A percentile compares a stretch with the other conserved stretches of the same genome.
phyloP scores from a whole-genome alignment of 2,329 filamentous ascomycete genomes.

The Helminthosporium solani region DNA sequence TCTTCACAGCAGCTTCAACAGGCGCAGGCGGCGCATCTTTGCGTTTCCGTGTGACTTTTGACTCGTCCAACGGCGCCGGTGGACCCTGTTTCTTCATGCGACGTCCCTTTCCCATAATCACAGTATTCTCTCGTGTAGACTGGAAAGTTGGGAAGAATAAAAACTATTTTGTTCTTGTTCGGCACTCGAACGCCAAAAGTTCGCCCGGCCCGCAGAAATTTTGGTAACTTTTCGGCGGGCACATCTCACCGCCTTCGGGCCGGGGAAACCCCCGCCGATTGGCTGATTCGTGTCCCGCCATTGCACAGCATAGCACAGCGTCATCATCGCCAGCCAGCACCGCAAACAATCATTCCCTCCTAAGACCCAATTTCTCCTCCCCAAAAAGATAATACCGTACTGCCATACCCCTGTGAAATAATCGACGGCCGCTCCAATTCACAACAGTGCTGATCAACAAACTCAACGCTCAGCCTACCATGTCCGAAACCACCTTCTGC shows the following conservation, averaged over 20 bases:
- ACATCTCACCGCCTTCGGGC: conserved; percentile 25
- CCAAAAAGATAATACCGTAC: too few species aligned
- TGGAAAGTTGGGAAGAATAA: too few species aligned
- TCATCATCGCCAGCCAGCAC: conserved; percentile 23
- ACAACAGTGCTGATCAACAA: not conserved
- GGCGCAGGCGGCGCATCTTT: conserved; percentile 68
- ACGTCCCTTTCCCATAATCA: conserved; percentile 77
- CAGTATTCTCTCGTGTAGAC: too few species aligned
- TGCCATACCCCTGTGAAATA: too few species aligned
- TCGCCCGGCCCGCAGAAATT: conserved; percentile 17
- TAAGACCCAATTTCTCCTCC: too few species aligned
- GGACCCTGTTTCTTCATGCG: conserved; percentile 95
- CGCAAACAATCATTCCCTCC: too few species aligned
- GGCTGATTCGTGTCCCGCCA: conserved; percentile 20
- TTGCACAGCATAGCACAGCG: too few species aligned
- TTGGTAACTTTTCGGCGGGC: conserved; percentile 20
- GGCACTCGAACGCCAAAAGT: too few species aligned
- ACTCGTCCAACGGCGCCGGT: conserved; percentile 78
- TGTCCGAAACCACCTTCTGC: conserved; percentile 75
- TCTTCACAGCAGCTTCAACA: conserved; percentile 60
- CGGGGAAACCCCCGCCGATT: conserved; percentile 13
- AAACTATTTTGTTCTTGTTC: too few species aligned
- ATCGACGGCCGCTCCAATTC: too few species aligned
- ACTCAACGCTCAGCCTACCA: conserved; percentile 14
- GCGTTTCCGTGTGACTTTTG: conserved; percentile 75